phyloP scores from a whole-genome alignment of 495 filamentous ascomycete genomes.

The Podospora appendiculata region DNA sequence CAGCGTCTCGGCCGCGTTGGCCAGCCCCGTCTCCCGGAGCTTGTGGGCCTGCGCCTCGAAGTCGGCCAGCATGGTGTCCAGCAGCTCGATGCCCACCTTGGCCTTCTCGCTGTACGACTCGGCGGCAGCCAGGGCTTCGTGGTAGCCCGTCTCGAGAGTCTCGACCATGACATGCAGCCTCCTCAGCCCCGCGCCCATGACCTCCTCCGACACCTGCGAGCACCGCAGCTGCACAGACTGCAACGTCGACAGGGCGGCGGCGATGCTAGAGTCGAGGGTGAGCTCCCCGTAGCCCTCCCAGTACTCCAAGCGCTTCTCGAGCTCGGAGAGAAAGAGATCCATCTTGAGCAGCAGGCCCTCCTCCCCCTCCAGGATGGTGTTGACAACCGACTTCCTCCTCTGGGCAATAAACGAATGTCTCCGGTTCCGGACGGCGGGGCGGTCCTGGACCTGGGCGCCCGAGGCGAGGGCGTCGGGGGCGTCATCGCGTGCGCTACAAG shows the following conservation, averaged over 20 bases:
- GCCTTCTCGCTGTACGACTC: slow-evolving; percentile 89
- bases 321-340: slow-evolving; percentile 81
- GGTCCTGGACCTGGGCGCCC: slow-evolving; percentile 23
- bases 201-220: slow-evolving; percentile 80
- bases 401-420: slow-evolving; percentile 60
- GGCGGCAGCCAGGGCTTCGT: slow-evolving; percentile 76
- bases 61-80: slow-evolving; percentile 76
- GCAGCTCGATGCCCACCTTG: slow-evolving; percentile 73
- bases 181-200: slow-evolving; percentile 79
- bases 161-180: slow-evolving; percentile 86
- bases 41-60: slow-evolving; percentile 74
- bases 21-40: slow-evolving; percentile 46
- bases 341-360: slow-evolving; percentile 58
- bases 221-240: slow-evolving; percentile 84
- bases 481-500: slow-evolving; percentile 29
- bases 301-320: slow-evolving; percentile 79
- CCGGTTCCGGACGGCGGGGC: slow-evolving; percentile 30
- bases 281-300: slow-evolving; percentile 82
- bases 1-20: slow-evolving; percentile 62
- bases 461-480: slow-evolving; percentile 20
- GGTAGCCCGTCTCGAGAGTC: slow-evolving; percentile 84
- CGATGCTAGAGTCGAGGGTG: slow-evolving; percentile 73
- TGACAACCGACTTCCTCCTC: slow-evolving; percentile 52
- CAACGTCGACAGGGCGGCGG: slow-evolving; percentile 72
- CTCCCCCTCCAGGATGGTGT: slow-evolving; percentile 53